These are phyloP conservation scores for Cryphonectria naterciae DNA, from an alignment of 2,329 filamentous ascomycete genomes.

Conservation along the genomic window DNA sequence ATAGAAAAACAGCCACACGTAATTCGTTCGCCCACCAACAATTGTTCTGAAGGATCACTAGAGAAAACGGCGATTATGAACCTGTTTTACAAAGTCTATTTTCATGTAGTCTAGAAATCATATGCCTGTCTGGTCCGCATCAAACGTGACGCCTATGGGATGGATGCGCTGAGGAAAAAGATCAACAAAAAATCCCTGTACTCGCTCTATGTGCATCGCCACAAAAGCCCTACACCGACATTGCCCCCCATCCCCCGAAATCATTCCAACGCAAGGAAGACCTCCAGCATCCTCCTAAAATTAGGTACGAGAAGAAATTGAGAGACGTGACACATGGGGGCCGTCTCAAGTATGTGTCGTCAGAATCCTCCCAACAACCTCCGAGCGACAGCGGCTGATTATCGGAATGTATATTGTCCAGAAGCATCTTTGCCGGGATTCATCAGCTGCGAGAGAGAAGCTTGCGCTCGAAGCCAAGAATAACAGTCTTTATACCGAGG, in stretches of 20 bases:
- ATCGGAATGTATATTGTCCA: not conserved
- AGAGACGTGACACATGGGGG: not conserved
- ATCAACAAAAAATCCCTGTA: not conserved
- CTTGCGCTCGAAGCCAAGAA: not conserved
- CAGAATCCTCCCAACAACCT: not conserved
- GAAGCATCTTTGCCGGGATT: not conserved
- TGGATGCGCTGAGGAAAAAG: conserved; percentile 7
- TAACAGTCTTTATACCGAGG: conserved; percentile 3
- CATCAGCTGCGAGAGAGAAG: not conserved
- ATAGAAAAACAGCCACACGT: not conserved
- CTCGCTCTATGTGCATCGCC: conserved; percentile 12
- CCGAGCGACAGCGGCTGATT: not conserved
- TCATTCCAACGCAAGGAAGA: conserved; percentile 1
- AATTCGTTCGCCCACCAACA: not conserved
- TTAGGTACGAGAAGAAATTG: conserved; percentile 14
- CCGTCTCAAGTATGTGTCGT: conserved; percentile 5
- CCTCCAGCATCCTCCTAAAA: conserved; percentile 12
- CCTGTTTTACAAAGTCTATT: conserved; percentile 8
- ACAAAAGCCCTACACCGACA: conserved; percentile 8
- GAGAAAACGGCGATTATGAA: not conserved
- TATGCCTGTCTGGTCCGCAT: conserved; percentile 16
- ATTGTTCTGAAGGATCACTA: not conserved
- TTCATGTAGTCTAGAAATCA: conserved; percentile 17
- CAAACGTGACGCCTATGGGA: conserved; percentile 16
- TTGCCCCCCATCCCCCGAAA: not conserved